Evolutionary conservation across 306 rosid species (phyloP).

Genomic region (Fragaria nilgerrensis): DNA sequence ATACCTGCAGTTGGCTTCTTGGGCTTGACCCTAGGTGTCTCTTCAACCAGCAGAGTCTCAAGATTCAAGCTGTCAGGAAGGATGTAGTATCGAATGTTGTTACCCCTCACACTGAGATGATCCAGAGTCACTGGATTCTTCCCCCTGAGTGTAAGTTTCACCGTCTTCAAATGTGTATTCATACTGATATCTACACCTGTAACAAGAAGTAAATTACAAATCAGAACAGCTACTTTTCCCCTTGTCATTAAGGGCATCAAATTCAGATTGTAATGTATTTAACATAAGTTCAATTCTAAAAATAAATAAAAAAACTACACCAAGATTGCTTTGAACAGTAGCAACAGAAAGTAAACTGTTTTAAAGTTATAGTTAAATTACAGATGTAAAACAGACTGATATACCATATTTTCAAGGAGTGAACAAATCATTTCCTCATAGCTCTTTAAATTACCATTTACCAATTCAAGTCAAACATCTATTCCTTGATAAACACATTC

Average conservation of each 20-base stretch:
- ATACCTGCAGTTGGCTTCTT: conserved; percentile 96
- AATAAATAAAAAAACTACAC: not conserved
- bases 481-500: not conserved
- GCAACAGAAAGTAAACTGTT: not conserved
- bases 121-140: conserved; percentile 92
- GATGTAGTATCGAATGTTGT: conserved; percentile 80
- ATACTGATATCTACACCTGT: conserved; percentile 84
- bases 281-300: not conserved
- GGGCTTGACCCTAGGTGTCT: conserved; percentile 88
- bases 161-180: conserved; percentile 92
- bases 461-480: not conserved
- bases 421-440: not conserved
- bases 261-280: not conserved
- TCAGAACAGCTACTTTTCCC: conserved; percentile 22
- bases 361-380: not conserved
- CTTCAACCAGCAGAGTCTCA: conserved; percentile 73
- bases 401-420: not conserved
- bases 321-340: not conserved
- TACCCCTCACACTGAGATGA: conserved; percentile 96
- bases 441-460: not conserved
- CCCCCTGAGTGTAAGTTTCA: conserved; percentile 86
- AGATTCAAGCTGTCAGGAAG: conserved; percentile 77
- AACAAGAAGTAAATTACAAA: conserved; percentile 21
- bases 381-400: not conserved
- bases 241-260: not conserved